Conservation (phyloP, 768 basidiomycete species). For the Phaffia tasmanica region DNA sequence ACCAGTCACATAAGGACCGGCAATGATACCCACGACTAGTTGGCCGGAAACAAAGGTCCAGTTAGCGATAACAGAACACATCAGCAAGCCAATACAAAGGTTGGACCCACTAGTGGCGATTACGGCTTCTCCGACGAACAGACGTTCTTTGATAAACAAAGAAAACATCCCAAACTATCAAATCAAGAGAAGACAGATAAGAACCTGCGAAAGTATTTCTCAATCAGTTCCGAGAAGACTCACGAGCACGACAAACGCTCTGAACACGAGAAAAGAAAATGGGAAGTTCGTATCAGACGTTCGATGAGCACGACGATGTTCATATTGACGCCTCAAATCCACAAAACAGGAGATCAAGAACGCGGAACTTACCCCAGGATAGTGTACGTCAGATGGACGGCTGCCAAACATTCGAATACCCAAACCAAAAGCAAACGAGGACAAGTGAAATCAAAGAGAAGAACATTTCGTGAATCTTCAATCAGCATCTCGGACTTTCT, state of each 20-base stretch:
- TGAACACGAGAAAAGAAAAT: conserved; percentile 23
- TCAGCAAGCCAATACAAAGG: conserved; percentile 44
- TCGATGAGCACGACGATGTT: conserved; percentile 6
- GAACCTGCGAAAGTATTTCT: not conserved
- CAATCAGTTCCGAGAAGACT: conserved; percentile 29
- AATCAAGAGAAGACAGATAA: not conserved
- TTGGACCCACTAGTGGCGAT: conserved; percentile 85
- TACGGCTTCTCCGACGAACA: conserved; percentile 93
- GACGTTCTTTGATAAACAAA: conserved; percentile 73
- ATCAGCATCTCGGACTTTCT: not conserved
- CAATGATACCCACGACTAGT: conserved; percentile 26
- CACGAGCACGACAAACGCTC: conserved; percentile 64
- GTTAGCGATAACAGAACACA: conserved; percentile 54
- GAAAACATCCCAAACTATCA: conserved; percentile 88
- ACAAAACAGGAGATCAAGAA: conserved; percentile 22
- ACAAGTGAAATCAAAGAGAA: not conserved
- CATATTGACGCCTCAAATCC: not conserved
- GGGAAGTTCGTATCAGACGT: conserved; percentile 27
- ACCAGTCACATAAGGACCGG: conserved; percentile 30
- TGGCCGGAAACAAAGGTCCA: conserved; percentile 43
- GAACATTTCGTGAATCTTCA: not conserved
- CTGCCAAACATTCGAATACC: not conserved
- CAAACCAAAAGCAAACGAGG: not conserved
- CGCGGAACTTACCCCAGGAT: conserved; percentile 47
- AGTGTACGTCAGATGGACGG: conserved; percentile 62